Evolutionary conservation across 352 stramenopile genomes (phyloP).

Genomic region (Globisporangium abappressorium): DNA sequence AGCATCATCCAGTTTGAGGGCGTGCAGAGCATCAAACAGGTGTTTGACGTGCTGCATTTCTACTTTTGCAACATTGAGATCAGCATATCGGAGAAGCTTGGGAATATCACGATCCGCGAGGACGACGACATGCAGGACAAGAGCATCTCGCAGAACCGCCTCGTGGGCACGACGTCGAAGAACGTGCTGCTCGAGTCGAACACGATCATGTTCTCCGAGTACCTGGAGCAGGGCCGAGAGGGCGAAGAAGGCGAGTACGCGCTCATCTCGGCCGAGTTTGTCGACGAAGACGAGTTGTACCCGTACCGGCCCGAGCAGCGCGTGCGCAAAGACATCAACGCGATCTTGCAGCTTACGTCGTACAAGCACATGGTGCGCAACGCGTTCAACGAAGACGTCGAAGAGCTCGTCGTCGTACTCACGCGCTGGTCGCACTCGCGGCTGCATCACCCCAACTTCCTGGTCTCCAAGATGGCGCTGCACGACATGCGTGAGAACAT

Average conservation of each 20-base stretch:
- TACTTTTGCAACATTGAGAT: slow-evolving; percentile 67
- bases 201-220: slow-evolving; percentile 33
- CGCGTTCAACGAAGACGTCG: slow-evolving; percentile 17
- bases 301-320: slow-evolving; percentile 37
- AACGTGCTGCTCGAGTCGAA: slow-evolving; percentile 42
- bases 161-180: slow-evolving; percentile 37
- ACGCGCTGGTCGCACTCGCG: slow-evolving; percentile 36
- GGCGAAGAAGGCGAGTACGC: slow-evolving; percentile 33
- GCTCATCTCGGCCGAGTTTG: slow-evolving; percentile 34
- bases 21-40: slow-evolving; percentile 33
- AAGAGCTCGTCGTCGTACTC: slow-evolving; percentile 39
- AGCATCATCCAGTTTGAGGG: slow-evolving; percentile 49
- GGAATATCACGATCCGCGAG: slow-evolving; percentile 70
- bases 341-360: slow-evolving; percentile 24
- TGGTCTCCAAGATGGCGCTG: slow-evolving; percentile 23
- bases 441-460: slow-evolving; percentile 29
- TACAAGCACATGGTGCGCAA: slow-evolving; percentile 16
- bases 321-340: slow-evolving; percentile 41
- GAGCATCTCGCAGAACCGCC: slow-evolving; percentile 42
- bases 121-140: slow-evolving; percentile 51
- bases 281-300: slow-evolving; percentile 39
- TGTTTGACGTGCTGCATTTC: slow-evolving; percentile 51
- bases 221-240: slow-evolving; percentile 22
- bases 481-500: slow-evolving; percentile 38
- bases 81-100: slow-evolving; percentile 60